A percentile compares a stretch with the other conserved stretches of the same genome.
phyloP scores from a whole-genome alignment of 345 rosid genomes.

The Salix purpurea region DNA sequence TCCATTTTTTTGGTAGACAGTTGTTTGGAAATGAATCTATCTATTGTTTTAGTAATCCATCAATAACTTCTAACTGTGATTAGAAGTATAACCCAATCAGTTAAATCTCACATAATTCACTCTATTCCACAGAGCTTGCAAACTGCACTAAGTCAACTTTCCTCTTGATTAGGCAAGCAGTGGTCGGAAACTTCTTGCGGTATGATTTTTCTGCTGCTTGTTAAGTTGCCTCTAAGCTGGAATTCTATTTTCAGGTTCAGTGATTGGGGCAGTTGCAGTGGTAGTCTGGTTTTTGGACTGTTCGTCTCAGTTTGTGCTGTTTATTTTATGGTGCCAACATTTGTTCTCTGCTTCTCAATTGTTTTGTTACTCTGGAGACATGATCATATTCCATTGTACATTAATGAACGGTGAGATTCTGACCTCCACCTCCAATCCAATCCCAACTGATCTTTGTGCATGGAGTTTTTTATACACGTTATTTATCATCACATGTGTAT shows the following conservation, averaged over 20 bases:
- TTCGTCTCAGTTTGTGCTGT: background rate
- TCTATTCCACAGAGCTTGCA: background rate
- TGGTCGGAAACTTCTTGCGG: background rate
- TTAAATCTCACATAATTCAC: too few species aligned
- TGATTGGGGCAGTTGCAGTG: background rate
- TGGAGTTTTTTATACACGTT: too few species aligned
- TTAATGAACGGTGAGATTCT: background rate
- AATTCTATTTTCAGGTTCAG: constrained; percentile 14
- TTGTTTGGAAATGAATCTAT: too few species aligned
- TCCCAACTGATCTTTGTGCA: background rate
- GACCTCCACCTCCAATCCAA: too few species aligned
- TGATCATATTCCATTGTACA: background rate
- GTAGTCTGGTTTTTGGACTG: background rate
- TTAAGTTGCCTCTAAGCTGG: background rate
- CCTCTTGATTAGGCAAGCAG: too few species aligned
- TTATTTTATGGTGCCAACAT: background rate
- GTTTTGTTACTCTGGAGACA: background rate
- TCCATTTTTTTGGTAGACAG: too few species aligned
- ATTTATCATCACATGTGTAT: constrained; percentile 1
- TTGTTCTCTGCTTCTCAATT: background rate
- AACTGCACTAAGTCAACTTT: background rate
- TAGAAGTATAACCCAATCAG: too few species aligned
- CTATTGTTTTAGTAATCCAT: too few species aligned
- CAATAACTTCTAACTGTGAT: too few species aligned
- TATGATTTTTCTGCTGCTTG: too few species aligned